Evolutionary conservation across 1,284 basidiomycete species (phyloP).

Genomic region (Papiliotrema fonsecae): DNA sequence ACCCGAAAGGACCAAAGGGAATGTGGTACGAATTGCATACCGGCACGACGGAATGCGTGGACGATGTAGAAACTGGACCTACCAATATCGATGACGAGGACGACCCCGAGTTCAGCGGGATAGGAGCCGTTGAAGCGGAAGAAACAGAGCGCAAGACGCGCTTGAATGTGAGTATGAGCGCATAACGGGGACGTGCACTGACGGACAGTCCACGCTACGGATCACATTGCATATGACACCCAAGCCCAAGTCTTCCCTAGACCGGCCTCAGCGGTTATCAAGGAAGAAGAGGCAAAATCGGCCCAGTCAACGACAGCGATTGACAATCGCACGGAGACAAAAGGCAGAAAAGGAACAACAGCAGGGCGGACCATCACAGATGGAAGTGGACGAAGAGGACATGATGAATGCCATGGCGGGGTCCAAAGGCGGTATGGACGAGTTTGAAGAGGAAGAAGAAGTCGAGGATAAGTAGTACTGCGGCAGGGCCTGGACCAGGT

Average conservation of each 20-base stretch:
- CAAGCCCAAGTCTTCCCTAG: constrained; percentile 7
- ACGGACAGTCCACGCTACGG: constrained; percentile 13
- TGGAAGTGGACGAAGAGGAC: constrained; percentile 18
- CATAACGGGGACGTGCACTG: not conserved
- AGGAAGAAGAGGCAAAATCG: constrained; percentile 2
- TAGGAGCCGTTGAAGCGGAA: constrained; percentile 16
- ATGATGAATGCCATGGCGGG: constrained; percentile 11
- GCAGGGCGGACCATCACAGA: not conserved
- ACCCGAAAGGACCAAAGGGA: constrained; percentile 51
- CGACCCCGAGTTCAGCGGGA: constrained; percentile 32
- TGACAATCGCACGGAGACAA: not conserved
- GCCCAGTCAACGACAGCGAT: constrained; percentile 3
- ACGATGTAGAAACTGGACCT: constrained; percentile 55
- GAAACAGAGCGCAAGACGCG: constrained; percentile 6
- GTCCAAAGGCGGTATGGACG: constrained; percentile 1
- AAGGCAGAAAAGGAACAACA: constrained; percentile 2
- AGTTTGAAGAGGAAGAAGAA: constrained; percentile 18
- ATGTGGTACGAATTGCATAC: constrained; percentile 69
- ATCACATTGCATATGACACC: constrained; percentile 21
- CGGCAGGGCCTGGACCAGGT: not conserved
- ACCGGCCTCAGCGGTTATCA: not conserved
- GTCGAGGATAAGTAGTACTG: constrained; percentile 8
- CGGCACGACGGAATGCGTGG: constrained; percentile 69
- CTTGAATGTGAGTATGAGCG: constrained; percentile 10
- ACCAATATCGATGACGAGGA: constrained; percentile 15